Conservation (phyloP, 1,284 basidiomycete genomes). For the Pholiota adiposa region DNA sequence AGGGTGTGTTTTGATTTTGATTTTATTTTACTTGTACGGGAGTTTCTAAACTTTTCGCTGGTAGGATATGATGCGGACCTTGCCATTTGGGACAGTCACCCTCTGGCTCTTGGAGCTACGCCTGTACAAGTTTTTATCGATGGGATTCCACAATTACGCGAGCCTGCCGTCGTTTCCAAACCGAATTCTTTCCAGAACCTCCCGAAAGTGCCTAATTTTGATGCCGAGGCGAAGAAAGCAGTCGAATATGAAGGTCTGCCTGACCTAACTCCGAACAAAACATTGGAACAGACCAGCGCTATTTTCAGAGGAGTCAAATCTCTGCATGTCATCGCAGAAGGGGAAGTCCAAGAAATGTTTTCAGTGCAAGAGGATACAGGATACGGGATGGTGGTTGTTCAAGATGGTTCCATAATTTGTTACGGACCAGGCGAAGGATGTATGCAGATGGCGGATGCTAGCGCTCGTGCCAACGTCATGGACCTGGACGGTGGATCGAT, state of each 20-base stretch:
- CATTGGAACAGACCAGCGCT: conserved; percentile 21
- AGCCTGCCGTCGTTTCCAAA: conserved; percentile 49
- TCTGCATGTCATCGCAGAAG: conserved; percentile 32
- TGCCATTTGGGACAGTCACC: conserved; percentile 91
- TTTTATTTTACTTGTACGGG: no score
- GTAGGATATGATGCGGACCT: conserved; percentile 50
- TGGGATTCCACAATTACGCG: conserved; percentile 61
- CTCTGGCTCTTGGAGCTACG: conserved; percentile 73
- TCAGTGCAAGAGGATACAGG: conserved; percentile 18
- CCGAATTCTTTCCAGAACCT: conserved; percentile 49
- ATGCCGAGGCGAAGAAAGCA: conserved; percentile 57
- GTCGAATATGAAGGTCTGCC: conserved; percentile 68
- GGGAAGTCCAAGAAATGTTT: conserved; percentile 30
- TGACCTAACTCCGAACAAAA: conserved; percentile 48
- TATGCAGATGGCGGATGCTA: conserved; percentile 15
- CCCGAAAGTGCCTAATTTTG: conserved; percentile 66
- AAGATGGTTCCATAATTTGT: conserved; percentile 48
- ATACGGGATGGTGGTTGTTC: conserved; percentile 40
- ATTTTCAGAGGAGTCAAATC: conserved; percentile 54
- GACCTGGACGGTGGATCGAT: conserved; percentile 53
- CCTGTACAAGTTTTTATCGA: conserved; percentile 76
- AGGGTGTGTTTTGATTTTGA: no score
- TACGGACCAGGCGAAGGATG: conserved; percentile 38
- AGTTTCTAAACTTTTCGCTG: no score
- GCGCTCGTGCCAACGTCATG: conserved; percentile 30